Base-by-base conservation (phyloP, 306 rosid genomes). In the Arachis hypogaea region DNA sequence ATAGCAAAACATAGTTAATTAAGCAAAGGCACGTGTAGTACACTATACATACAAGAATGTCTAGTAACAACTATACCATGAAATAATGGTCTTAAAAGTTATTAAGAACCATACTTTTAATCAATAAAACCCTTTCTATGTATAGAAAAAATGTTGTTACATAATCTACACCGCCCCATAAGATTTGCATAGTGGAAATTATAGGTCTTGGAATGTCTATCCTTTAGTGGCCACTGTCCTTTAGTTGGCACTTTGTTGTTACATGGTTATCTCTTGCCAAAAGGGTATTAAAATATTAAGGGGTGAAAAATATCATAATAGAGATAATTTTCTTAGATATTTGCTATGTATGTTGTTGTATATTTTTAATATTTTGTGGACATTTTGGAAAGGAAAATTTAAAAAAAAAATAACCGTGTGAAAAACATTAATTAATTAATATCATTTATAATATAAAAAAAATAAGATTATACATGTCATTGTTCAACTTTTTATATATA, bases 111-210 rank as follows among this genome's bases (percentile, higher is more conserved):
- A 30, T 57, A 68, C 9, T 63, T 40, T 63, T 55, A 42, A 33
- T 22, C 28, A 22, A 22, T 22, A 22, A 22, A 22, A 22, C 28
- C 3, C 4, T 54, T 68, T 63, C 36, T 33, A 12, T n/a, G 47
- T 18, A 38, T 1, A 18, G 42, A 49, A 11, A 55, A 38, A 22
- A 78, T 59, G 9, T 59, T 5, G 5, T 46, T 44, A 14, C 41
- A 64, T 49, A 59, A 73, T 70, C 30, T 65, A 56, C 69, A 52
- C 90, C 93, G 85, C 78, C 87, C 93, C 87, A 84, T 82, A 78
- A 1, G 69, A 7, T 18, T 40, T 66, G 59, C 45, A 16, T 66
- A 71, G 85, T 79, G 88, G 75, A 47, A 22, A 52, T 73, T 66
- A 62, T 65, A 56, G 76, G 72, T 68, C 43, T 30, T 65, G 9